phyloP scores from a whole-genome alignment of 179 eudicot species.

The Spergularia azorica region DNA sequence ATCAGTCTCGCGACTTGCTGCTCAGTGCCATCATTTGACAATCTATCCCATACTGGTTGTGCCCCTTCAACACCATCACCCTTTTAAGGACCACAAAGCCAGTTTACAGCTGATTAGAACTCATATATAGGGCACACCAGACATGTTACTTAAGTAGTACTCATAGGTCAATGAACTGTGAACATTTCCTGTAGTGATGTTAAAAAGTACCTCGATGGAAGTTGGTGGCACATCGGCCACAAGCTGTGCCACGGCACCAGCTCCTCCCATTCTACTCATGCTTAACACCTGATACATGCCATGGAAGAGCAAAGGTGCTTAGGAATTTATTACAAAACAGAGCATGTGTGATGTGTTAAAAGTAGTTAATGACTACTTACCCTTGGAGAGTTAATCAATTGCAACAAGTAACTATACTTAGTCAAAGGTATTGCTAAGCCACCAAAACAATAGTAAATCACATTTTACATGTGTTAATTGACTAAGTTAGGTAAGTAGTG shows the following conservation, averaged over 20 bases:
- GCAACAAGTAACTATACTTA: too few species aligned
- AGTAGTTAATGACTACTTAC: too few species aligned
- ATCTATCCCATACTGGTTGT: constrained; percentile 77
- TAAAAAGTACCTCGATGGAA: constrained; percentile 63
- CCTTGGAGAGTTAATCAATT: too few species aligned
- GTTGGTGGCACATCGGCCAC: constrained; percentile 82
- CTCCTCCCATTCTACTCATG: constrained; percentile 98
- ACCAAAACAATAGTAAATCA: too few species aligned
- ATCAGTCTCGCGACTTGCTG: constrained; percentile 81
- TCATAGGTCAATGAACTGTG: background rate
- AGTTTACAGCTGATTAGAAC: background rate
- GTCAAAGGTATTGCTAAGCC: too few species aligned
- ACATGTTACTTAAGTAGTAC: too few species aligned
- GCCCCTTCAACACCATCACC: constrained; percentile 52
- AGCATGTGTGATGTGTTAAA: too few species aligned
- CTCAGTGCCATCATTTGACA: constrained; percentile 86
- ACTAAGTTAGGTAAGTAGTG: too few species aligned
- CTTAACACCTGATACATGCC: constrained; percentile 62
- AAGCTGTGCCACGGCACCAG: constrained; percentile 94
- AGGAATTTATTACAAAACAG: too few species aligned
- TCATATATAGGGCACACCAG: too few species aligned
- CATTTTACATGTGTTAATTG: too few species aligned
- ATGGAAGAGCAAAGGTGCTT: too few species aligned
- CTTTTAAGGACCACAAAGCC: constrained; percentile 21
- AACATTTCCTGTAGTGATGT: background rate